Percentiles rank a stretch among this genome's conserved stretches.
phyloP scores from a whole-genome alignment of 345 rosid species.

The Aurinia saxatilis region DNA sequence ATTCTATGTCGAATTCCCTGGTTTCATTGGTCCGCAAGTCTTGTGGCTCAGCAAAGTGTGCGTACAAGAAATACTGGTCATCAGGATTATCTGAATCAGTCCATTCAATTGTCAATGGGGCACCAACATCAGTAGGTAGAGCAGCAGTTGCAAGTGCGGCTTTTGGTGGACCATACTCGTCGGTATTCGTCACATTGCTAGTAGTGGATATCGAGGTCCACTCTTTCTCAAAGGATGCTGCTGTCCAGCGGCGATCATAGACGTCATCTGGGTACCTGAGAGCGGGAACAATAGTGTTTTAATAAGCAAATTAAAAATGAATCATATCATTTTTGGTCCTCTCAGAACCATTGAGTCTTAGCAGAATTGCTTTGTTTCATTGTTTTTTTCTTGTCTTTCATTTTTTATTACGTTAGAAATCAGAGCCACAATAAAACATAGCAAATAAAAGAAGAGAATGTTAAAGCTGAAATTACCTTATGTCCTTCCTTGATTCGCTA shows the following conservation, averaged over 20 bases:
- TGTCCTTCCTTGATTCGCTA: background rate
- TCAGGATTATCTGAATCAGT: background rate
- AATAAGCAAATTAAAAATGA: background rate
- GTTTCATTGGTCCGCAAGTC: slow-evolving; percentile 5
- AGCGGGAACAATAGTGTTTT: background rate
- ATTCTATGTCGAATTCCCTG: slow-evolving; percentile 11
- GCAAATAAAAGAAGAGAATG: no score
- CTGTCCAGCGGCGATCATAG: no score
- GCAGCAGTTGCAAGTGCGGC: background rate
- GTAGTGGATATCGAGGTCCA: no score
- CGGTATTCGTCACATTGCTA: no score
- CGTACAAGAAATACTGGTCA: background rate
- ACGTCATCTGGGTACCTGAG: slow-evolving; percentile 26
- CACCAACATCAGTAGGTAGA: background rate
- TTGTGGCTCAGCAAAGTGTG: slow-evolving; percentile 26
- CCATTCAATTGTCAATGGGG: background rate
- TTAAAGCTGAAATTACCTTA: no score
- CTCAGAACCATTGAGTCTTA: background rate
- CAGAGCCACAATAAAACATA: no score
- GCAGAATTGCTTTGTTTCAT: background rate
- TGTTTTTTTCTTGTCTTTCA: background rate
- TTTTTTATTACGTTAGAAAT: no score
- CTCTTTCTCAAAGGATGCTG: no score
- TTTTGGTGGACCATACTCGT: background rate
- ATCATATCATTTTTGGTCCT: no score